Evolutionary conservation across 352 stramenopile genomes (phyloP).

Genomic region (Pythium apleroticum): DNA sequence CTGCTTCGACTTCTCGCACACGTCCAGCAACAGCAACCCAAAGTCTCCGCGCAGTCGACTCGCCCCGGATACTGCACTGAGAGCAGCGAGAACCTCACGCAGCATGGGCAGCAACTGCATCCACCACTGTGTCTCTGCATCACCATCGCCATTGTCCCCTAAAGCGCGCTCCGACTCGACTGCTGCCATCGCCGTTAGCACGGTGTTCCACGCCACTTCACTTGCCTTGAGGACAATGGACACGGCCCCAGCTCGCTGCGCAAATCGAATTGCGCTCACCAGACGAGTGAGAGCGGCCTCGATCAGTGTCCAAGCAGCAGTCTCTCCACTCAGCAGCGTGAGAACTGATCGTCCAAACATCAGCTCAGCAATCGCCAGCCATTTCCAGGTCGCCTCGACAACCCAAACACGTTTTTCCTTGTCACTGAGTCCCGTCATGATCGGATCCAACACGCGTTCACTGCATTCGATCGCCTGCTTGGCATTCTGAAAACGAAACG

Average conservation of each 20-base stretch:
- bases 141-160: slow-evolving; percentile 12
- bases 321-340: slow-evolving; percentile 41
- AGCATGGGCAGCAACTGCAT: slow-evolving; percentile 9
- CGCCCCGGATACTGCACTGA: background rate
- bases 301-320: slow-evolving; percentile 44
- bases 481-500: slow-evolving; percentile 48
- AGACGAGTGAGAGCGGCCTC: slow-evolving; percentile 57
- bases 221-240: slow-evolving; percentile 46
- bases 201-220: slow-evolving; percentile 82
- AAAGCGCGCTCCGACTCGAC: slow-evolving; percentile 21
- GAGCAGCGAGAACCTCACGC: slow-evolving; percentile 10
- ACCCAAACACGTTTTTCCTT: slow-evolving; percentile 27
- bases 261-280: slow-evolving; percentile 47
- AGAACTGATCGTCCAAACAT: slow-evolving; percentile 59
- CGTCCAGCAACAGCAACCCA: slow-evolving; percentile 47
- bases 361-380: slow-evolving; percentile 65
- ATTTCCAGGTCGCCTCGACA: slow-evolving; percentile 47
- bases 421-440: slow-evolving; percentile 29
- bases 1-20: slow-evolving; percentile 48
- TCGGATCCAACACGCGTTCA: slow-evolving; percentile 35
- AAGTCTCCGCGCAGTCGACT: slow-evolving; percentile 49
- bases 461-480: slow-evolving; percentile 60
- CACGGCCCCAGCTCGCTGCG: slow-evolving; percentile 22
- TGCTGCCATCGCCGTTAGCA: slow-evolving; percentile 34
- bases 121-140: slow-evolving; percentile 7